Percentiles rank a stretch among this genome's conserved stretches.
Conservation (phyloP, 192 early-diverging fungal species). For the Linnemannia hyalina region DNA sequence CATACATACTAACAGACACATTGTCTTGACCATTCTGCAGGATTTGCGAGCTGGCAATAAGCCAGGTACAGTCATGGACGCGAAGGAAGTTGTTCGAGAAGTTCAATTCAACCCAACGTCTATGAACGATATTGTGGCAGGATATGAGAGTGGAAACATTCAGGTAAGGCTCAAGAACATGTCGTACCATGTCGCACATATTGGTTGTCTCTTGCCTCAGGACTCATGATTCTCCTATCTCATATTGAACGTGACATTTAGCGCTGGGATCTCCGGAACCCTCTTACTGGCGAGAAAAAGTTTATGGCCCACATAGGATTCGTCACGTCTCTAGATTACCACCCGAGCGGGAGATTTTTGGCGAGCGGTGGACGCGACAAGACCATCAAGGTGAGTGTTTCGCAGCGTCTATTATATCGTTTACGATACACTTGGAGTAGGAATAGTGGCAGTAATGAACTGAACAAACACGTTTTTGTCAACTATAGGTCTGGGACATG, state of each 20-base stretch:
- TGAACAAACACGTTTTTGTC: background rate
- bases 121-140: conserved; percentile 78
- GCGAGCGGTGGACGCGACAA: conserved; percentile 85
- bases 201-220: background rate
- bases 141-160: conserved; percentile 83
- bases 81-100: conserved; percentile 84
- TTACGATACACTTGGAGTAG: background rate
- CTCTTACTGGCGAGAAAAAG: conserved; percentile 70
- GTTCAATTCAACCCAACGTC: conserved; percentile 79
- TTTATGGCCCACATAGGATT: conserved; percentile 80
- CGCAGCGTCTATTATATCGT: background rate
- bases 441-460: background rate
- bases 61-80: conserved; percentile 74
- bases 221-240: background rate
- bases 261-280: conserved; percentile 83
- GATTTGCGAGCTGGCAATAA: conserved; percentile 71
- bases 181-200: background rate
- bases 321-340: conserved; percentile 81
- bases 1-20: background rate
- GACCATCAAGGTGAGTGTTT: conserved; percentile 73
- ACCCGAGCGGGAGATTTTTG: conserved; percentile 74
- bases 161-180: conserved; percentile 59
- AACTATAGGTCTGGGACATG: conserved; percentile 74
- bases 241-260: background rate
- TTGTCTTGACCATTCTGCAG: conserved; percentile 17